phyloP scores from a whole-genome alignment of 768 basidiomycete species.

The Lentinula boryana region DNA sequence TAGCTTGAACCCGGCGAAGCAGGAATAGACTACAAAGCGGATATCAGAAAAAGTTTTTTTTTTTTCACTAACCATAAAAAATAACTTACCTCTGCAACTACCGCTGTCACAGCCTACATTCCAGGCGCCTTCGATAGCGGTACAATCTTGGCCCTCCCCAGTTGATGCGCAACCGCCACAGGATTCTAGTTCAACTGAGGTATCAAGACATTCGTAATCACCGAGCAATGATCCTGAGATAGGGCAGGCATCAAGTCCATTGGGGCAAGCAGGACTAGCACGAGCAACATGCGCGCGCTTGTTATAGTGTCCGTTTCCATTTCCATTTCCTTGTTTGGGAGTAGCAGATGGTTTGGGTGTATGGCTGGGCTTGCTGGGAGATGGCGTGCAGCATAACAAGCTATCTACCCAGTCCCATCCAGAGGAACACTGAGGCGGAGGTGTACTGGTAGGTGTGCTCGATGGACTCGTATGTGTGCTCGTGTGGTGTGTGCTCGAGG shows the following conservation, averaged over 20 bases:
- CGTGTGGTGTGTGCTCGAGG: neutral
- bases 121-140: constrained; percentile 56
- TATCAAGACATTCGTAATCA: constrained; percentile 64
- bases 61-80: neutral
- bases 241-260: constrained; percentile 51
- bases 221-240: constrained; percentile 29
- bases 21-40: constrained; percentile 1
- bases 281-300: constrained; percentile 28
- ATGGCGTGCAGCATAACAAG: constrained; percentile 35
- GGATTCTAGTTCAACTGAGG: constrained; percentile 52
- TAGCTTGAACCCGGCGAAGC: neutral
- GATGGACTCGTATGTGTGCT: neutral
- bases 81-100: constrained; percentile 43
- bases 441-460: constrained; percentile 11
- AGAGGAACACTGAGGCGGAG: constrained; percentile 44
- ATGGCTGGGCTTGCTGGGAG: constrained; percentile 22
- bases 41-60: neutral
- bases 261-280: constrained; percentile 41
- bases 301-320: constrained; percentile 11
- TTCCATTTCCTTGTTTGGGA: constrained; percentile 13
- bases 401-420: constrained; percentile 40
- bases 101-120: constrained; percentile 65
- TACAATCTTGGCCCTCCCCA: constrained; percentile 68
- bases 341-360: constrained; percentile 32
- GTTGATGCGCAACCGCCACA: constrained; percentile 71